Evolutionary conservation across 768 basidiomycete species (phyloP).

Genomic region (Leucosporidium creatinivorum): DNA sequence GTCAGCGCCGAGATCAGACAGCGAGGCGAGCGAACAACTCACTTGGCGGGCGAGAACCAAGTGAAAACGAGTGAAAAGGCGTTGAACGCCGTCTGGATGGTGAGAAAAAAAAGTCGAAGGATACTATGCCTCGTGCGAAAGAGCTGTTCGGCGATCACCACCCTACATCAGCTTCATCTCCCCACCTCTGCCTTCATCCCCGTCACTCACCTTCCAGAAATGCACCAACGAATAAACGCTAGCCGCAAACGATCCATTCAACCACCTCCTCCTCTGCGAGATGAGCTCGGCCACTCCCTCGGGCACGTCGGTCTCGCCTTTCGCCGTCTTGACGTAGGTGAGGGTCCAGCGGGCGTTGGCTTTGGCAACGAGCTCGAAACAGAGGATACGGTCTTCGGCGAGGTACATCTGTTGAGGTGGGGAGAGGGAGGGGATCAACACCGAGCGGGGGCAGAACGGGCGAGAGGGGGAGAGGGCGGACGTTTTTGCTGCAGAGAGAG

Average conservation of each 20-base stretch:
- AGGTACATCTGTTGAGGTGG: constrained; percentile 41
- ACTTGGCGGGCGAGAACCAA: constrained; percentile 34
- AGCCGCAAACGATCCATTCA: constrained; percentile 38
- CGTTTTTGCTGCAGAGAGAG: background rate
- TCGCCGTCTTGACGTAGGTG: constrained; percentile 87
- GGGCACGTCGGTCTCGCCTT: constrained; percentile 31
- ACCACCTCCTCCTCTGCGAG: constrained; percentile 87
- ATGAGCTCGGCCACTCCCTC: constrained; percentile 70
- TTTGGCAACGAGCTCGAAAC: constrained; percentile 93
- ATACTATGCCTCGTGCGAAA: constrained; percentile 79
- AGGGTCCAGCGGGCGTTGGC: constrained; percentile 71
- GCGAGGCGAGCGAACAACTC: background rate
- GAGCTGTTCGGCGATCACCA: background rate
- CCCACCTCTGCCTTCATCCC: too few species aligned
- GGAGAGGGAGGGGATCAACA: too few species aligned
- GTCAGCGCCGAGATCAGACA: background rate
- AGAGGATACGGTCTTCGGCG: constrained; percentile 91
- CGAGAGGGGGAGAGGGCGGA: too few species aligned
- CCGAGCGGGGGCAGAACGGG: too few species aligned
- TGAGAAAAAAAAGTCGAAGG: constrained; percentile 90
- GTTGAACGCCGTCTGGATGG: constrained; percentile 58
- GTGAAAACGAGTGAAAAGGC: constrained; percentile 39
- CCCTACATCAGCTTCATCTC: too few species aligned
- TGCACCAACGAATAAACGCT: constrained; percentile 55
- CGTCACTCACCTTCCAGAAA: constrained; percentile 39